phyloP scores from a whole-genome alignment of 805 yeast species.

The Saccharomycopsis javanensis region DNA sequence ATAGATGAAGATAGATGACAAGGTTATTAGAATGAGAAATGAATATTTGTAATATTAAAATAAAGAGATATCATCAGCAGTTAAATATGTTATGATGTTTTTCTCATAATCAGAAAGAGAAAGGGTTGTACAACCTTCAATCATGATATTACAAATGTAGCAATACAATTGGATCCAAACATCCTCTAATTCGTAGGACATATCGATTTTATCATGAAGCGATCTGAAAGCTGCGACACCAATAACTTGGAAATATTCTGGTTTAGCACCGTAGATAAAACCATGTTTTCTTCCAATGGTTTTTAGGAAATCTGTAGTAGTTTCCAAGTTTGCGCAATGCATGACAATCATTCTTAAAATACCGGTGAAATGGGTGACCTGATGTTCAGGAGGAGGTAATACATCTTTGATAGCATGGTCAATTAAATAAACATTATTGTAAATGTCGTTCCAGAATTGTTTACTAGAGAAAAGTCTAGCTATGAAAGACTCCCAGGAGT shows the following conservation, averaged over 20 bases:
- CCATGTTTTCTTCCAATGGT: constrained; percentile 20
- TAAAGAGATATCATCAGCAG: background rate
- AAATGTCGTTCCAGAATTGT: constrained; percentile 19
- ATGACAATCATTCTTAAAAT: constrained; percentile 19
- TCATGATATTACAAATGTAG: constrained; percentile 24
- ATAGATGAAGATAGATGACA: background rate
- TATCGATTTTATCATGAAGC: constrained; percentile 17
- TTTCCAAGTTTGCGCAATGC: constrained; percentile 14
- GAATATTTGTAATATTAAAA: too few relatives aligned
- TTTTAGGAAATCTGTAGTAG: constrained; percentile 16
- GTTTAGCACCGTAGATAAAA: constrained; percentile 19
- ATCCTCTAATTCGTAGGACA: constrained; percentile 19
- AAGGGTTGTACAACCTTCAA: constrained; percentile 20
- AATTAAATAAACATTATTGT: constrained; percentile 12
- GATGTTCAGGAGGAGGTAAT: constrained; percentile 19
- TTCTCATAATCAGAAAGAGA: background rate
- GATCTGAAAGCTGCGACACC: constrained; percentile 20
- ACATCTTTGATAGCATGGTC: constrained; percentile 15
- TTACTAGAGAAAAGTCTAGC: constrained; percentile 11
- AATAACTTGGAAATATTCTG: constrained; percentile 18
- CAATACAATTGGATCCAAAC: constrained; percentile 24
- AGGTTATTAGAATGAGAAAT: background rate
- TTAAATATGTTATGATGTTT: background rate
- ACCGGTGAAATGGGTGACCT: constrained; percentile 18
- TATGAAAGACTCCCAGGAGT: background rate